Evolutionary conservation across 345 rosid species (phyloP).

Genomic region (Sisymbrium irio): DNA sequence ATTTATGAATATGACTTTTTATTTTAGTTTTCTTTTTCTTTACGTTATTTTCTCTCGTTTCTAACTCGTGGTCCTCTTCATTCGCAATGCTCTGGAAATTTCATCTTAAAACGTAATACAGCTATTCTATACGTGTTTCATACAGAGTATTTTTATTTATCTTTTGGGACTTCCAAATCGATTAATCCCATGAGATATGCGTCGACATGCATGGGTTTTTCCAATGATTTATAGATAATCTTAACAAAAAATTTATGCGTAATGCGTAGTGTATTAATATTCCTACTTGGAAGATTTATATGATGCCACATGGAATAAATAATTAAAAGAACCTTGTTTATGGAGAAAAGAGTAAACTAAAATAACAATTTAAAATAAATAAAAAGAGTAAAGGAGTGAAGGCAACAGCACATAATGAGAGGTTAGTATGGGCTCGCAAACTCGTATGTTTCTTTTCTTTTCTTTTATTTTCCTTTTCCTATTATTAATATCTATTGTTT

Average conservation of each 20-base stretch:
- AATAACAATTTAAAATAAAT: neutral
- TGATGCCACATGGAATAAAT: constrained; percentile 12
- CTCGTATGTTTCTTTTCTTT: constrained; percentile 44
- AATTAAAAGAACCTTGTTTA: neutral
- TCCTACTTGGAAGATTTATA: neutral
- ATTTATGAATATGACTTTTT: neutral
- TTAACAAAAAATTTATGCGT: neutral
- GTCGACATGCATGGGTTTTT: neutral
- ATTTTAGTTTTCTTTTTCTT: neutral
- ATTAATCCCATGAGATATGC: neutral
- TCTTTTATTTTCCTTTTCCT: constrained; percentile 52
- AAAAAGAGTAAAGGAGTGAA: constrained; percentile 14
- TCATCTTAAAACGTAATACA: constrained; percentile 16
- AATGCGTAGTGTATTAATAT: constrained; percentile 8
- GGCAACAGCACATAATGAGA: constrained; percentile 47
- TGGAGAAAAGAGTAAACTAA: neutral
- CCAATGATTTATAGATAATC: neutral
- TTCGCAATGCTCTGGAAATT: constrained; percentile 13
- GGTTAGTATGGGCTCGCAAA: constrained; percentile 57
- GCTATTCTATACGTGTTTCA: neutral
- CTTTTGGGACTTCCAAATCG: neutral
- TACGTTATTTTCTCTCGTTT: neutral
- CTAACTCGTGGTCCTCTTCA: constrained; percentile 31
- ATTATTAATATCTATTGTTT: constrained; percentile 60
- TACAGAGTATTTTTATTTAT: neutral